phyloP scores from a whole-genome alignment of 441 rosid genomes.

The Corymbia calophylla region DNA sequence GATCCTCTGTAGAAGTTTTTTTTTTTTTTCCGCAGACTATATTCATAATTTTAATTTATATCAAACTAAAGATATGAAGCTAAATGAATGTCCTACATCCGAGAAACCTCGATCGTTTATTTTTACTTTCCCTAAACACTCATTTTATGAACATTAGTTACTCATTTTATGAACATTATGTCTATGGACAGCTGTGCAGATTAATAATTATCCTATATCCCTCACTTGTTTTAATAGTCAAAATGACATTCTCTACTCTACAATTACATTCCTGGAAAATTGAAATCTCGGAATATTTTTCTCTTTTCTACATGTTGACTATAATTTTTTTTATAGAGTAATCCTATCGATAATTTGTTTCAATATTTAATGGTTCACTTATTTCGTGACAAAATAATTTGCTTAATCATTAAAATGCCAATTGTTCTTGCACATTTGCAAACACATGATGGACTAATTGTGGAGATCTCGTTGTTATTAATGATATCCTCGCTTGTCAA shows the following conservation, averaged over 20 bases:
- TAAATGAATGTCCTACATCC: fast-evolving
- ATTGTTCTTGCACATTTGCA: no score
- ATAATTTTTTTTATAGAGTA: not conserved
- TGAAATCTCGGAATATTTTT: not conserved
- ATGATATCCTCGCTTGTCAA: no score
- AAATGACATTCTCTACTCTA: not conserved
- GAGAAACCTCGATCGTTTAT: not conserved
- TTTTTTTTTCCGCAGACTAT: not conserved
- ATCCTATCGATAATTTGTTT: not conserved
- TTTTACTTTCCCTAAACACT: not conserved
- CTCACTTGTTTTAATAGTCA: not conserved
- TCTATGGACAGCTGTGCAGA: not conserved
- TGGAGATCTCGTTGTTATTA: no score
- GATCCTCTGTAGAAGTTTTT: not conserved
- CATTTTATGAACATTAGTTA: no score
- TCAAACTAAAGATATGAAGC: not conserved
- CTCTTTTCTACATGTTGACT: not conserved
- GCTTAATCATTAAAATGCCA: not conserved
- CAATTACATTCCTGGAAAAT: not conserved
- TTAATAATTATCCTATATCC: not conserved
- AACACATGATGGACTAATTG: no score
- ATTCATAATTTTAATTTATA: not conserved
- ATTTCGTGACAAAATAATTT: not conserved
- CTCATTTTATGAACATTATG: not conserved
- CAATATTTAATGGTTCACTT: not conserved